These are phyloP conservation scores for Tremella fuciformis DNA, from an alignment of 768 basidiomycete genomes.

Conservation along the genomic window DNA sequence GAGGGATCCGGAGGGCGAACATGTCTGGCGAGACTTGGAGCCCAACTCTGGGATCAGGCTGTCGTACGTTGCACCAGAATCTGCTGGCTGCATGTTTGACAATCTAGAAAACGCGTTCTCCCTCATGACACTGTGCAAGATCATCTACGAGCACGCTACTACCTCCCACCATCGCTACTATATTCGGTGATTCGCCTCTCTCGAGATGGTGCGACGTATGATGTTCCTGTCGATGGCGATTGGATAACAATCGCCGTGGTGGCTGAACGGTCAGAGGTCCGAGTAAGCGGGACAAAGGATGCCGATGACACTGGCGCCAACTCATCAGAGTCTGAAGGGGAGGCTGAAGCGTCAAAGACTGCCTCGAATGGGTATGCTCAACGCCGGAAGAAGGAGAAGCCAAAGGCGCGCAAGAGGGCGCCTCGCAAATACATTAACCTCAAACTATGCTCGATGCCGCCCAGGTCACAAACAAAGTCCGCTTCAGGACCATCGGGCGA, in stretches of 20 bases:
- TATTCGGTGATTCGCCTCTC: conserved; percentile 79
- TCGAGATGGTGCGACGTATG: conserved; percentile 77
- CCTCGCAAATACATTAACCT: conserved; percentile 68
- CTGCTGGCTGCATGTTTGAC: not conserved
- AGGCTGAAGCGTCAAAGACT: conserved; percentile 7
- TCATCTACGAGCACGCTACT: conserved; percentile 77
- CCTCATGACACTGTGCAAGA: conserved; percentile 75
- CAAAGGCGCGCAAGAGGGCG: conserved; percentile 40
- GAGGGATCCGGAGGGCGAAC: conserved; percentile 67
- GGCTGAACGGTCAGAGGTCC: conserved; percentile 80
- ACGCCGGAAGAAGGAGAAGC: conserved; percentile 24
- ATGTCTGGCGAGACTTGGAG: conserved; percentile 72
- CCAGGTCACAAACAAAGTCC: conserved; percentile 62
- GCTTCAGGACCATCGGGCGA: conserved; percentile 66
- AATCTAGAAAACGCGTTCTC: conserved; percentile 66
- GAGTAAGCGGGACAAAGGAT: conserved; percentile 58
- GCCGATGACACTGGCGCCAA: conserved; percentile 11
- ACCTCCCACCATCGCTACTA: conserved; percentile 79
- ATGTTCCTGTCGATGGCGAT: conserved; percentile 86
- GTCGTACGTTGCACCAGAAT: conserved; percentile 58
- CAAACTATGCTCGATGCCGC: conserved; percentile 58
- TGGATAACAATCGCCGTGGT: conserved; percentile 96
- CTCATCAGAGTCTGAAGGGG: conserved; percentile 12
- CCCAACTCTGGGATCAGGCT: conserved; percentile 88
- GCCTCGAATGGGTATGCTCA: conserved; percentile 30